Evolutionary conservation across 2,329 filamentous ascomycete genomes (phyloP).

Genomic region (Oidium heveae): DNA sequence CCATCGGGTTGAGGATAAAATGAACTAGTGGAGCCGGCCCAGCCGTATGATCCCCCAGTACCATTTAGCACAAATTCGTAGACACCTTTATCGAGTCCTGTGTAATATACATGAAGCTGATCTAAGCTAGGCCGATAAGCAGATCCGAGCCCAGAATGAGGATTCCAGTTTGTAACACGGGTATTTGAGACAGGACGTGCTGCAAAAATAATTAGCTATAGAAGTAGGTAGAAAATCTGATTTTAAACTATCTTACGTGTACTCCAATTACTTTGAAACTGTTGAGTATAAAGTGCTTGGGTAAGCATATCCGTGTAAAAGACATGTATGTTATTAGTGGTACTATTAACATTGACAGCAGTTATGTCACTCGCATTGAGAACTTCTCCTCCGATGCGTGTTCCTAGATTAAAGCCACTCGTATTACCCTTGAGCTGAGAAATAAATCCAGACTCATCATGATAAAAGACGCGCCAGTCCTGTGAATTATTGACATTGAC

Average conservation of each 20-base stretch:
- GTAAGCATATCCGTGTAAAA: slow-evolving; percentile 6
- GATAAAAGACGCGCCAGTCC: slow-evolving; percentile 8
- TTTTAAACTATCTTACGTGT: slow-evolving; percentile 3
- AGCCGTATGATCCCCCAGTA: slow-evolving; percentile 1
- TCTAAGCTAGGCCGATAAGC: slow-evolving; percentile 4
- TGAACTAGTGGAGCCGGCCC: slow-evolving; percentile 1
- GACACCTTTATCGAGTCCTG: slow-evolving; percentile 5
- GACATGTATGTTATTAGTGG: slow-evolving; percentile 7
- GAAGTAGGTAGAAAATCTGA: neutral
- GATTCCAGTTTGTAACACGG: slow-evolving; percentile 4
- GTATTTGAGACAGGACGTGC: slow-evolving; percentile 2
- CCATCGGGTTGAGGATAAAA: slow-evolving; percentile 3
- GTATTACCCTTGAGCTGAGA: slow-evolving; percentile 6
- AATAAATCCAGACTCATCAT: slow-evolving; percentile 5
- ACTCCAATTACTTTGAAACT: slow-evolving; percentile 7
- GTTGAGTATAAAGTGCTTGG: slow-evolving; percentile 4
- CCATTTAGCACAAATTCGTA: slow-evolving; percentile 7
- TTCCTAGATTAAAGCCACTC: slow-evolving; percentile 6
- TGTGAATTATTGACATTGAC: slow-evolving; percentile 7
- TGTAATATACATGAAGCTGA: slow-evolving; percentile 8
- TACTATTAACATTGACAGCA: slow-evolving; percentile 7
- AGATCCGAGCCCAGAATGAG: slow-evolving; percentile 5
- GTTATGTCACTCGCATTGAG: slow-evolving; percentile 6
- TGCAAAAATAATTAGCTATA: neutral
- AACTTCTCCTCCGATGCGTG: slow-evolving; percentile 4